A percentile compares a stretch with the other conserved stretches of the same genome.
Conservation (phyloP, 352 stramenopile genomes). For the Blastocystis sp. region DNA sequence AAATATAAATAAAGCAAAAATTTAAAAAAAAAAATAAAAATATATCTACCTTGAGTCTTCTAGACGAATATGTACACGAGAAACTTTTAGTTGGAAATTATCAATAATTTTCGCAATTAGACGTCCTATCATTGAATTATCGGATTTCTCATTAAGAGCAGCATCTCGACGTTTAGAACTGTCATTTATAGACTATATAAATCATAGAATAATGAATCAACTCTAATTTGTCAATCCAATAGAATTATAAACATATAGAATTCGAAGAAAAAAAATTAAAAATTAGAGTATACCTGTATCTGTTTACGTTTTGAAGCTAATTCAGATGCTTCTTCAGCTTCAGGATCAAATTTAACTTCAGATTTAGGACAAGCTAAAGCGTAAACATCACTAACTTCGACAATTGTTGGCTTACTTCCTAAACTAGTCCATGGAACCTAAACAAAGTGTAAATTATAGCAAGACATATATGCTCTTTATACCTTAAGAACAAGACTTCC, state of each 20-base stretch:
- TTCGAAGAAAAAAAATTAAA: background rate
- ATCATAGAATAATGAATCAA: too few relatives aligned
- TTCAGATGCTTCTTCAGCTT: background rate
- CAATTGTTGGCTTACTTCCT: constrained; percentile 26
- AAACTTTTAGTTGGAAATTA: constrained; percentile 22
- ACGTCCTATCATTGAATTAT: background rate
- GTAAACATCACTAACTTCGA: constrained; percentile 25
- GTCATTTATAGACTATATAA: constrained; percentile 18
- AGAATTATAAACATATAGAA: too few relatives aligned
- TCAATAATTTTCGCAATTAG: constrained; percentile 31
- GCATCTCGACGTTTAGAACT: constrained; percentile 3
- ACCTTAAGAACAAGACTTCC: constrained; percentile 19
- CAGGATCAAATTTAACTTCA: constrained; percentile 14
- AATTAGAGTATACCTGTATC: background rate
- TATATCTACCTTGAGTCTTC: too few relatives aligned
- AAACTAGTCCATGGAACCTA: constrained; percentile 37
- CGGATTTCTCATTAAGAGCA: constrained; percentile 1
- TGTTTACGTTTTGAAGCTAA: constrained; percentile 4
- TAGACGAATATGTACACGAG: constrained; percentile 20
- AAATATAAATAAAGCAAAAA: too few relatives aligned
- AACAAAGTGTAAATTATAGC: background rate
- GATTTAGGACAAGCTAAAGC: constrained; percentile 14
- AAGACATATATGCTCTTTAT: background rate
- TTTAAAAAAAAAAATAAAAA: too few relatives aligned
- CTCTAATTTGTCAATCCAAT: too few relatives aligned